Conservation (phyloP, 257 asterid species). For the Asclepias syriaca region DNA sequence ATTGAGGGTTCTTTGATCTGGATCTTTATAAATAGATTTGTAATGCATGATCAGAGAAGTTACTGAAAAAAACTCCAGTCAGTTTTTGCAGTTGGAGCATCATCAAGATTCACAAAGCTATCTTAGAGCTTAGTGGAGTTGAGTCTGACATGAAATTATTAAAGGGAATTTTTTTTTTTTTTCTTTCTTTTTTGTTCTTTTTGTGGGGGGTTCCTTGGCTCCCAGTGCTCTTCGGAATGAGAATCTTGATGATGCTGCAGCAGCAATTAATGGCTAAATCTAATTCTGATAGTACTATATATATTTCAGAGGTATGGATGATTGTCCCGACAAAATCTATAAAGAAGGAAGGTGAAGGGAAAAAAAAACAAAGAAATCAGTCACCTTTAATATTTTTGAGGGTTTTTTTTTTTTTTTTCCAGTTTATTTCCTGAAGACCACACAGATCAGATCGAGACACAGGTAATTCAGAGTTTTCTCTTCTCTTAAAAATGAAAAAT, state of each 20-base stretch:
- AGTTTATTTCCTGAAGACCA: no score
- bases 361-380: not conserved
- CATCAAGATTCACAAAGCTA: conserved; percentile 33
- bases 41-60: not conserved
- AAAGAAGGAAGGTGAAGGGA: not conserved
- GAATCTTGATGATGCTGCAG: conserved; percentile 49
- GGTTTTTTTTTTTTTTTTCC: not conserved
- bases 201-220: not conserved
- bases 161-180: not conserved
- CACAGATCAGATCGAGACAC: no score
- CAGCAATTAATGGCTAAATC: conserved; percentile 24
- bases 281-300: not conserved
- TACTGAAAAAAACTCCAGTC: conserved; percentile 17
- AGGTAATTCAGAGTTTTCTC: no score
- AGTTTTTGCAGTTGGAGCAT: conserved; percentile 31
- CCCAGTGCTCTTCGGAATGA: conserved; percentile 4
- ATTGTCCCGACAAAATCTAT: not conserved
- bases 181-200: no score
- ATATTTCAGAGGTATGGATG: not conserved
- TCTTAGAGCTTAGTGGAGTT: conserved; percentile 10
- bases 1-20: not conserved
- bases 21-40: not conserved
- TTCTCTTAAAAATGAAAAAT: no score
- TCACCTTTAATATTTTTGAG: not conserved
- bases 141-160: not conserved